phyloP scores from a whole-genome alignment of 2,329 filamentous ascomycete species.

The Dactylonectria macrodidyma region DNA sequence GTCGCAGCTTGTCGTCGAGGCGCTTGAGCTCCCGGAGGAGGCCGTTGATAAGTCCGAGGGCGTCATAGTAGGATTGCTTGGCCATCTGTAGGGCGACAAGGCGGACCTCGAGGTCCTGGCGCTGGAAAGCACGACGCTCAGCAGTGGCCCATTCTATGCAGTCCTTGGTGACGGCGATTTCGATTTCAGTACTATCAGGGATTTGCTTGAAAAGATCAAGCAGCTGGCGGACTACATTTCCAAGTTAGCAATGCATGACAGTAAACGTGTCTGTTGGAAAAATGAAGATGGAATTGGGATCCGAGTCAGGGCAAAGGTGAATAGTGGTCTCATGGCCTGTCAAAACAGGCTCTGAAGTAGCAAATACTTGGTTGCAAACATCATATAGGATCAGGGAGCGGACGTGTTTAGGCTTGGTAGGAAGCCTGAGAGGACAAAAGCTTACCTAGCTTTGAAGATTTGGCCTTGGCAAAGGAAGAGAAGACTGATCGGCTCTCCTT shows the following conservation, averaged over 20 bases:
- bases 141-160: constrained; percentile 99
- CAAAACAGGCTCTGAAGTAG: constrained; percentile 97
- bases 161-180: constrained; percentile 96
- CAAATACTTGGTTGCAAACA: constrained; percentile 99
- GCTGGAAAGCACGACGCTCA: constrained; percentile 94
- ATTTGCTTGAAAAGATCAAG: constrained; percentile 96
- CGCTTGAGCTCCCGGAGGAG: constrained; percentile 97
- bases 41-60: constrained; percentile 95
- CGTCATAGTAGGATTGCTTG: constrained; percentile 98
- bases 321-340: constrained; percentile 93
- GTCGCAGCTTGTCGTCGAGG: constrained; percentile 96
- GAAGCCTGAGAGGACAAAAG: background rate
- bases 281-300: constrained; percentile 24
- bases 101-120: constrained; percentile 97
- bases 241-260: constrained; percentile 33
- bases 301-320: constrained; percentile 89
- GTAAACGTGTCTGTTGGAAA: background rate
- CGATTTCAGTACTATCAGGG: constrained; percentile 93
- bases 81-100: constrained; percentile 96
- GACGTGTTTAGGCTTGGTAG: constrained; percentile 14
- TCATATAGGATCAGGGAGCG: constrained; percentile 72
- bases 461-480: constrained; percentile 97
- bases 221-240: constrained; percentile 85
- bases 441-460: constrained; percentile 97
- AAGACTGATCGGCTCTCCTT: constrained; percentile 91